Percentiles rank a stretch among this genome's conserved stretches.
phyloP scores from a whole-genome alignment of 1,284 basidiomycete genomes.

The Papiliotrema terrestris region DNA sequence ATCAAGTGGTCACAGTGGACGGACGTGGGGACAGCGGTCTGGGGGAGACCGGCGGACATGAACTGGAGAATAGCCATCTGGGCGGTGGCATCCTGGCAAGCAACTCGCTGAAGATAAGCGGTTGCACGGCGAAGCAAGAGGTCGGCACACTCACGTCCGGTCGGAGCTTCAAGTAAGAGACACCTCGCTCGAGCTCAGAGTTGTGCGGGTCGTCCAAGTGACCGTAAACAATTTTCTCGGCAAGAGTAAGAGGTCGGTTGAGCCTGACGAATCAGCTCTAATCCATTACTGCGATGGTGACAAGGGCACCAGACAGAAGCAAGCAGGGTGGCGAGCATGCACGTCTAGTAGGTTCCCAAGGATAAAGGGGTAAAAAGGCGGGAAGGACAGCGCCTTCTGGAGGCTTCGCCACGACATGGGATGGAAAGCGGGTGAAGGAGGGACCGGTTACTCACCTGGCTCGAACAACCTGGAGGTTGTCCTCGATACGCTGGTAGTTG shows the following conservation, averaged over 20 bases:
- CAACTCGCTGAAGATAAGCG: slow-evolving; percentile 70
- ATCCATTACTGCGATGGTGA: too few relatives aligned
- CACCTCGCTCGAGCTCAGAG: slow-evolving; percentile 82
- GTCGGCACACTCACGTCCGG: slow-evolving; percentile 70
- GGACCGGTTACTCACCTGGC: slow-evolving; percentile 58
- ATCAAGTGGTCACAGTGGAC: slow-evolving; percentile 99
- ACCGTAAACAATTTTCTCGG: slow-evolving; percentile 98
- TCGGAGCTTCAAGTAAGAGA: slow-evolving; percentile 90
- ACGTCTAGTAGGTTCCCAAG: too few relatives aligned
- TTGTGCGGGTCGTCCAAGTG: slow-evolving; percentile 91
- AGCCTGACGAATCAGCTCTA: slow-evolving; percentile 56
- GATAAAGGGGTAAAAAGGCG: too few relatives aligned
- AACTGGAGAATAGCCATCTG: slow-evolving; percentile 99
- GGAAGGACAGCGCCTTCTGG: too few relatives aligned
- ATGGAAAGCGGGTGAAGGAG: background rate
- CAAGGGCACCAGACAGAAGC: too few relatives aligned
- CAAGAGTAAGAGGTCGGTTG: slow-evolving; percentile 87
- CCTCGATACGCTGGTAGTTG: slow-evolving; percentile 97
- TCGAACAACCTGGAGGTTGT: slow-evolving; percentile 83
- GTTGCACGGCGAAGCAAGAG: slow-evolving; percentile 4
- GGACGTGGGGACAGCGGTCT: slow-evolving; percentile 93
- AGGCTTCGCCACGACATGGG: background rate
- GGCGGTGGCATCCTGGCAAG: slow-evolving; percentile 98
- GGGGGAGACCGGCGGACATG: slow-evolving; percentile 99
- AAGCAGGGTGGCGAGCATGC: too few relatives aligned